phyloP scores from a whole-genome alignment of 2,329 filamentous ascomycete species.

The Geosmithia morbida region DNA sequence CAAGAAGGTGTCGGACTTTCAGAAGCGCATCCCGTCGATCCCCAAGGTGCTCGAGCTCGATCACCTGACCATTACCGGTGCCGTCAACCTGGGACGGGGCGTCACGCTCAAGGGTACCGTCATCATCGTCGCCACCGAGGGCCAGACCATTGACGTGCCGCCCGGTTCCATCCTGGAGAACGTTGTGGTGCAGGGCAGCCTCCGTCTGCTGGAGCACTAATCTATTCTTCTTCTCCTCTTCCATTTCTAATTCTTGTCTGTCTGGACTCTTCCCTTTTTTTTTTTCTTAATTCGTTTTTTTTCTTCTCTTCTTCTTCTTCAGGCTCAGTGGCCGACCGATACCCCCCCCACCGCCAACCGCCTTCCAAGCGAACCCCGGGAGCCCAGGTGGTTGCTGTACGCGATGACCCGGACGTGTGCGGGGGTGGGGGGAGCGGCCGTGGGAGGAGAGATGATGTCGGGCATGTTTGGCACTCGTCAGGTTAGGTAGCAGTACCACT shows the following conservation, averaged over 20 bases:
- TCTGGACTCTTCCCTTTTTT: neutral
- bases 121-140: conserved; percentile 96
- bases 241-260: neutral
- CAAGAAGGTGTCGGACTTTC: conserved; percentile 99
- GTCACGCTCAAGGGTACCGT: conserved; percentile 96
- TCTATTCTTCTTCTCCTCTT: neutral
- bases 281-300: too few relatives aligned
- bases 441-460: neutral
- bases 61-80: conserved; percentile 93
- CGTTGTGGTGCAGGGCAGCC: conserved; percentile 94
- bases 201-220: conserved; percentile 59
- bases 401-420: too few relatives aligned
- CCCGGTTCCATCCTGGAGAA: conserved; percentile 96
- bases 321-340: too few relatives aligned
- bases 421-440: too few relatives aligned
- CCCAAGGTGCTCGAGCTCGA: conserved; percentile 85
- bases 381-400: too few relatives aligned
- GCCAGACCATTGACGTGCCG: conserved; percentile 93
- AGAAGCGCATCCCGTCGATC: conserved; percentile 74
- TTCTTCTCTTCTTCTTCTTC: too few relatives aligned
- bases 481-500: neutral
- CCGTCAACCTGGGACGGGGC: conserved; percentile 89
- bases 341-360: too few relatives aligned
- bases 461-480: neutral
- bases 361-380: too few relatives aligned